Base-by-base conservation (phyloP, 345 rosid species). In the Brassica cretica region DNA sequence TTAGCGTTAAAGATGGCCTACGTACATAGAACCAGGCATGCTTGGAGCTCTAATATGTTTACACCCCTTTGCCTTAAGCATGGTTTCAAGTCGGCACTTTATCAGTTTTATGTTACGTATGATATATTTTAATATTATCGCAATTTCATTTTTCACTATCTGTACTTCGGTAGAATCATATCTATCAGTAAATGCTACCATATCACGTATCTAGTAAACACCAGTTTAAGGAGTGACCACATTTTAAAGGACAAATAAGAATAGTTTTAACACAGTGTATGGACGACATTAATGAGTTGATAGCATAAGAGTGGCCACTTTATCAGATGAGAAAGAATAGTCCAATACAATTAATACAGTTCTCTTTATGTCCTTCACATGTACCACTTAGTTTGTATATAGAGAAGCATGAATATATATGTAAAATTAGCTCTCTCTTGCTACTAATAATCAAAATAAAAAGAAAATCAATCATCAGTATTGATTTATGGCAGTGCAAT, bases 311-410 rank as follows among this genome's bases (percentile, higher is more conserved):
- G 67, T 72, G 77, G 55, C 77, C 56, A 66, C 68, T 44, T n/a
- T 59, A 72, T 78, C 67, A 72, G 65, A 66, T 72, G 73, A 72
- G 64, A 73, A 78, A 33, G 78, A 78, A 61, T 60, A 67, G 70
- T 67, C 74, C 70, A 73, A 30, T 44, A 72, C 46, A 73, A 61
- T 73, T 49, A 66, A 78, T 67, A 46, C 74, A 67, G 12, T 32
- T 72, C 74, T 60, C 74, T 67, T 67, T 67, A 55, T 67, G 77
- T 78, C 77, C 64, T 78, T 72, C 81, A 72, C 77, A 72, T 72
- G 77, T 72, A 78, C 73, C 3, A 68, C 35, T 35, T 62, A 72
- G 71, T 44, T 65, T 44, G 9, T 25, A 64, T 64, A 18, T 18
- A 58, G 19, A 44, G 58, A 72, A 65, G 68, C 75, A 60, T 72